Conservation (phyloP, 805 yeast species). For the Metschnikowia orientalis region DNA sequence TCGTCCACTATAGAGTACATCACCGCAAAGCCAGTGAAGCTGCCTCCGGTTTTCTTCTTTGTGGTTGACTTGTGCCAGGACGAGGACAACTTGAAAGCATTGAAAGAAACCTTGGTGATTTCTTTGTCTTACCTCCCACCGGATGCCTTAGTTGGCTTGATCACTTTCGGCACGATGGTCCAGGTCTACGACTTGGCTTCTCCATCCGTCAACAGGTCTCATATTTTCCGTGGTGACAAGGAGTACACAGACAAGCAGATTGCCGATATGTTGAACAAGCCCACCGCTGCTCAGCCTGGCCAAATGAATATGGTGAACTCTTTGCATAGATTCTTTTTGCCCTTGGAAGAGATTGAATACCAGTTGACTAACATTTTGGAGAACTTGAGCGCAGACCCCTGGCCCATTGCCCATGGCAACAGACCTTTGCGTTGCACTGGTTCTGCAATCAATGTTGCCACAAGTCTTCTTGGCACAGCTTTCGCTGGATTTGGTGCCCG, state of each 20-base stretch:
- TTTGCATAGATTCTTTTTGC: slow-evolving; percentile 62
- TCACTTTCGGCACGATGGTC: slow-evolving; percentile 87
- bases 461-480: slow-evolving; percentile 73
- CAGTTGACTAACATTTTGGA: slow-evolving; percentile 77
- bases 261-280: slow-evolving; percentile 45
- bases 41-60: slow-evolving; percentile 82
- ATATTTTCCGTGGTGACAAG: slow-evolving; percentile 84
- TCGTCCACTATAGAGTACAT: slow-evolving; percentile 83
- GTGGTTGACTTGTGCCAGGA: slow-evolving; percentile 89
- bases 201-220: slow-evolving; percentile 64
- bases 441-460: slow-evolving; percentile 82
- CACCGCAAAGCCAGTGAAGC: slow-evolving; percentile 70
- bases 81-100: slow-evolving; percentile 75
- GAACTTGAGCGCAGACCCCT: slow-evolving; percentile 71
- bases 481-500: slow-evolving; percentile 86
- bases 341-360: slow-evolving; percentile 75
- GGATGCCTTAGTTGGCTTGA: slow-evolving; percentile 80
- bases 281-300: slow-evolving; percentile 24
- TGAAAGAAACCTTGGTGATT: slow-evolving; percentile 74
- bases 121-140: slow-evolving; percentile 81
- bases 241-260: slow-evolving; percentile 74
- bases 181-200: slow-evolving; percentile 79
- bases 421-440: slow-evolving; percentile 93
- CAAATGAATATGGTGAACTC: slow-evolving; percentile 27
- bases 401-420: slow-evolving; percentile 82